phyloP scores from a whole-genome alignment of 768 basidiomycete genomes.

The Mycena indigotica region DNA sequence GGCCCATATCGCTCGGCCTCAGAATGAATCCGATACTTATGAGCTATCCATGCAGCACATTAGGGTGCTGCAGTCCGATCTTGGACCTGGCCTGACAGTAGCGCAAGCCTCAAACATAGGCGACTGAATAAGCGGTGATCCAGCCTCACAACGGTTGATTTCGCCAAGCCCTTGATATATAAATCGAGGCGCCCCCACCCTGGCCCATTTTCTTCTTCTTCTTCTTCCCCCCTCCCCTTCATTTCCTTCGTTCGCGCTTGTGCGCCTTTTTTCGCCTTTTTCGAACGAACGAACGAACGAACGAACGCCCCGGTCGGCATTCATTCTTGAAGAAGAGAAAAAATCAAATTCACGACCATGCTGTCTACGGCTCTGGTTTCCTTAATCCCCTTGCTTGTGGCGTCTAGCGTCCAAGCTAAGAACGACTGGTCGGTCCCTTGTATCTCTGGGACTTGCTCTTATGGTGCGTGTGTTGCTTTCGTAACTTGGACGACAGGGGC shows the following conservation, averaged over 20 bases:
- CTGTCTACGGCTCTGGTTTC: neutral
- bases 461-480: slow-evolving; percentile 1
- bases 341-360: neutral
- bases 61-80: too few relatives aligned
- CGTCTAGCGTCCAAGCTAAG: slow-evolving; percentile 3
- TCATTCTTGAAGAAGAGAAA: neutral
- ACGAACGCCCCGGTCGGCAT: slow-evolving; percentile 3
- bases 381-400: neutral
- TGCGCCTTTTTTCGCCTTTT: neutral
- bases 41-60: too few relatives aligned
- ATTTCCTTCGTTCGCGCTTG: slow-evolving; percentile 3
- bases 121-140: too few relatives aligned
- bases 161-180: neutral
- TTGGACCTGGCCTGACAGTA: too few relatives aligned
- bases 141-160: neutral
- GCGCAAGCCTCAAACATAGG: too few relatives aligned
- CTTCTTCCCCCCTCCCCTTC: neutral
- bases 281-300: neutral
- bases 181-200: neutral
- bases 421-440: slow-evolving; percentile 22
- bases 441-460: slow-evolving; percentile 10
- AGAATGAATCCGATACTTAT: too few relatives aligned
- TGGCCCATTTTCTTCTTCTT: neutral
- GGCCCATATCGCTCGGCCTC: too few relatives aligned
- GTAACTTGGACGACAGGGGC: neutral